These are phyloP conservation scores for Cladosporium sphaerospermum DNA, from an alignment of 2,329 filamentous ascomycete genomes.

Conservation along the genomic window DNA sequence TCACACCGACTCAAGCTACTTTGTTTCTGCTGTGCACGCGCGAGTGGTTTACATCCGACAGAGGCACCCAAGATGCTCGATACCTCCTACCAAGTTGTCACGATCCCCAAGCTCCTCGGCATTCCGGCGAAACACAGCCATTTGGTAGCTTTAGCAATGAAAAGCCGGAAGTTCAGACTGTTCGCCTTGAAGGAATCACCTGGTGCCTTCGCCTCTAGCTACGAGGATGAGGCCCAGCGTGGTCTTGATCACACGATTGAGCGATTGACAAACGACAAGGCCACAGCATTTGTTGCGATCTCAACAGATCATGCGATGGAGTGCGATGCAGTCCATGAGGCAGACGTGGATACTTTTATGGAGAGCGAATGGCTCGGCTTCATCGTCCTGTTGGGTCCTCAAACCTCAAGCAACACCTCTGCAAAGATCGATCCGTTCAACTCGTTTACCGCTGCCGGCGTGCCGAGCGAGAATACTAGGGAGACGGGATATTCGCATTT, in stretches of 20 bases:
- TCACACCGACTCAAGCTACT: too few species aligned
- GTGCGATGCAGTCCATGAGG: background rate
- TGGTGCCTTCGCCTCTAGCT: constrained; percentile 28
- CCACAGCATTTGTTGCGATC: constrained; percentile 22
- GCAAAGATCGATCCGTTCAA: constrained; percentile 17
- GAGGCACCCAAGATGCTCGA: background rate
- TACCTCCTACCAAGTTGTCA: background rate
- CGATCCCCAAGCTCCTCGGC: background rate
- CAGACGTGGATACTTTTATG: constrained; percentile 10
- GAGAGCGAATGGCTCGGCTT: constrained; percentile 22
- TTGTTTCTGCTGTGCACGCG: too few species aligned
- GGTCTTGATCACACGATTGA: constrained; percentile 18
- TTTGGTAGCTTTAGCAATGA: constrained; percentile 15
- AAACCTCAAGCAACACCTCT: constrained; percentile 8
- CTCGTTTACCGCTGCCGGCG: background rate
- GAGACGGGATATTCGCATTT: constrained; percentile 13
- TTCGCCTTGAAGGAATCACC: constrained; percentile 22
- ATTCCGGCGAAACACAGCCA: background rate
- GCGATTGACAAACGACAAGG: constrained; percentile 22
- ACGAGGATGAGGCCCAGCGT: constrained; percentile 21
- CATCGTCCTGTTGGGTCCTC: constrained; percentile 24
- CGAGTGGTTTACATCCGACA: too few species aligned
- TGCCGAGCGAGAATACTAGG: background rate
- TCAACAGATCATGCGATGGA: background rate
- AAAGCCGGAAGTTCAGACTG: constrained; percentile 23